Evolutionary conservation across 2,329 filamentous ascomycete genomes (phyloP), one percentile per base, ranked within the genome.

Genomic region (Colletotrichum limetticola): DNA sequence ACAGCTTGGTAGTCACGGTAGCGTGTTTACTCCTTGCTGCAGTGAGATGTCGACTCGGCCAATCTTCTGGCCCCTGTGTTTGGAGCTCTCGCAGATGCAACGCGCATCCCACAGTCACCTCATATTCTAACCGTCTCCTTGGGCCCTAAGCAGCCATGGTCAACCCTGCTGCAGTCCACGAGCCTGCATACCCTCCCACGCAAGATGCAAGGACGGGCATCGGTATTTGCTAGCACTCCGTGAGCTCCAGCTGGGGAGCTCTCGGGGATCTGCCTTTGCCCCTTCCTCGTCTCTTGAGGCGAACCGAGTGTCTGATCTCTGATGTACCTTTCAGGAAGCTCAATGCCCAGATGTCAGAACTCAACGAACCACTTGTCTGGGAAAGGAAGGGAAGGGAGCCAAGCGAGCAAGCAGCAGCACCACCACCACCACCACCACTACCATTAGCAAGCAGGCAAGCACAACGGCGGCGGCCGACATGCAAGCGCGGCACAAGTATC

Each of bases 61-160:
- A 60, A 71, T 71, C 71, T 73, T 57, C 55, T 60, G 60, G 49
- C 70, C 55, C 66, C 56, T 71, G 66, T 66, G 60, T 70, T 73
- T 73, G 42, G 60, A 73, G 65, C 61, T 65, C 55, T 67, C 60
- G 70, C 70, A 60, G 66, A 66, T 71, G 71, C 71, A 71, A 70
- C 60, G 37, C 46, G 46, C 61, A 66, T 58, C 32, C 49, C 37
- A 66, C 66, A 30, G 32, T 73, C 71, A 73, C n/a, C 71, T 35
- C 60, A 73, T 66, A 66, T 71, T 35, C 66, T 71, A 66, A 73
- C 71, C 71, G 26, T 71, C 60, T 66, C 71, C 60, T 61, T 66
- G 71, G 71, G 71, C 55, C 66, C 71, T 73, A 66, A 42, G 12
- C 59, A 61, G 49, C 35, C 71, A 65, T 66, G 71, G 71, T 32